phyloP scores from a whole-genome alignment of 768 basidiomycete genomes.

The Leccinum obscurum region DNA sequence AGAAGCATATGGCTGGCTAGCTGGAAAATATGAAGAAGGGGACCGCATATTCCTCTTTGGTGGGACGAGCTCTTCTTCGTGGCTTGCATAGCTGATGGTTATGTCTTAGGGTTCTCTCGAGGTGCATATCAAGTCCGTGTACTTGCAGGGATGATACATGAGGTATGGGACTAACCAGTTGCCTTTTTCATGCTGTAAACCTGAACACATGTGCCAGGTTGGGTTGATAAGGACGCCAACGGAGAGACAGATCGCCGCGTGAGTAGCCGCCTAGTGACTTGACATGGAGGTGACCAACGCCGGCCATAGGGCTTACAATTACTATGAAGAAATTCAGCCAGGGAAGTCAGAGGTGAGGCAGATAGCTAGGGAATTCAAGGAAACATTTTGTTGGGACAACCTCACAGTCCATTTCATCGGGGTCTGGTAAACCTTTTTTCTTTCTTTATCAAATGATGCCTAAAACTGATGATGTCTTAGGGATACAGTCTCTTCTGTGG shows the following conservation, averaged over 20 bases:
- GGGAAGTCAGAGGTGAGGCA: background rate
- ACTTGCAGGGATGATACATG: conserved; percentile 2
- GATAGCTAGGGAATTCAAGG: background rate
- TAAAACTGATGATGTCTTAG: conserved; percentile 19
- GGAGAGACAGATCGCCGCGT: background rate
- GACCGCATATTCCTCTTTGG: background rate
- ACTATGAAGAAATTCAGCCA: background rate
- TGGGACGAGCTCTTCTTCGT: background rate
- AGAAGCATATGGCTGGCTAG: background rate
- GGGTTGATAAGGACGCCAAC: background rate
- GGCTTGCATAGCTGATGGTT: background rate
- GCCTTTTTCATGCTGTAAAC: background rate
- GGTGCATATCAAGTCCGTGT: conserved; percentile 4
- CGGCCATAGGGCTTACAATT: background rate
- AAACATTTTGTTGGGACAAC: background rate
- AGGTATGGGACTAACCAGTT: background rate
- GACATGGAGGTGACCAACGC: background rate
- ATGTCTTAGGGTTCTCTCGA: background rate
- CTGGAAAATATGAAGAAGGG: background rate
- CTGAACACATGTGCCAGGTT: background rate
- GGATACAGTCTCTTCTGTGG: conserved; percentile 68
- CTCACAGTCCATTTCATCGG: conserved; percentile 38
- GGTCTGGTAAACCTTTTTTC: conserved; percentile 39
- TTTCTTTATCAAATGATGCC: background rate
- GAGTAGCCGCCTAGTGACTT: background rate